phyloP scores from a whole-genome alignment of 257 asterid species.

The Solanum chilense region DNA sequence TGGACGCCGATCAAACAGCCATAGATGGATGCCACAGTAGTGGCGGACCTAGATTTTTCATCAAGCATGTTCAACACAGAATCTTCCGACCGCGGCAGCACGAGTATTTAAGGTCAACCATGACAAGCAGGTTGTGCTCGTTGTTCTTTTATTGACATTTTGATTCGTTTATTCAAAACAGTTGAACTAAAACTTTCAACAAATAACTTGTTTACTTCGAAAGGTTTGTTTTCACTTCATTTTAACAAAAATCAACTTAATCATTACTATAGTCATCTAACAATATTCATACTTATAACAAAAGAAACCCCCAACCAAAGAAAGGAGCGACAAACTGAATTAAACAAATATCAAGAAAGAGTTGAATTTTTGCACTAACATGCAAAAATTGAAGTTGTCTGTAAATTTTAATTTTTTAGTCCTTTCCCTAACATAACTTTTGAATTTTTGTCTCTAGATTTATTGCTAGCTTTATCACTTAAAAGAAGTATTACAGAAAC shows the following conservation, averaged over 20 bases:
- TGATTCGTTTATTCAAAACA: background rate
- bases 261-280: background rate
- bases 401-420: background rate
- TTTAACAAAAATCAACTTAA: background rate
- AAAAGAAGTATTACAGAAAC: background rate
- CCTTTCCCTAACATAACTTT: background rate
- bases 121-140: background rate
- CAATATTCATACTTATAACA: background rate
- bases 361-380: background rate
- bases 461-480: background rate
- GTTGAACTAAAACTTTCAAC: background rate
- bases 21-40: background rate
- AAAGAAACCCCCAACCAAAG: background rate
- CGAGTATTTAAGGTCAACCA: background rate
- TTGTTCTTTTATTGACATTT: background rate
- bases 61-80: background rate
- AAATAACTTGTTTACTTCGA: background rate
- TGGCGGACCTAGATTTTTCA: background rate
- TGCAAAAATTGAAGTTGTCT: background rate
- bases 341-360: background rate
- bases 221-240: background rate
- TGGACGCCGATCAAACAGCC: background rate
- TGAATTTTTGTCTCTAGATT: background rate
- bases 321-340: background rate
- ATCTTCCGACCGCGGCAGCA: background rate